Base-by-base conservation (phyloP, 495 filamentous ascomycete genomes). In the Niebla homalea region DNA sequence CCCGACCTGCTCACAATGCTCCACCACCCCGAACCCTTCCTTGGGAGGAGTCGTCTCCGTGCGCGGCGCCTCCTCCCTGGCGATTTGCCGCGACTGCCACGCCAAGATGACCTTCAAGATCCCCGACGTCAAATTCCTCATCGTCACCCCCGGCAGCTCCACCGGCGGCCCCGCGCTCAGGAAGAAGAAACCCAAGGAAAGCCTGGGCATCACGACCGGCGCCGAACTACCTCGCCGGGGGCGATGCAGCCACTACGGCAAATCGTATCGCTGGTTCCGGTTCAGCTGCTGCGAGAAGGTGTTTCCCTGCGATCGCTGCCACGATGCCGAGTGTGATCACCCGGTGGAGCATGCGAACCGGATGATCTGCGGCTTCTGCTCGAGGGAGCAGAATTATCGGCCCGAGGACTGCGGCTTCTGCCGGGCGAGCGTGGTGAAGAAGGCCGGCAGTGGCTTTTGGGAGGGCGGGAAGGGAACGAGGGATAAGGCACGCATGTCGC, bases 401-500 rank as follows among this genome's bases (percentile, higher is more conserved):
- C 81, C 83, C 0, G 86, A 93, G 58, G 82, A 83, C 44, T 95
- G 89, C 57, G 74, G 69, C 0, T 77, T 88, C 44, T 95, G 89
- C 61, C 83, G 78, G 53, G 67, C 80, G n/a, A 72, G 68, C 19
- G 73, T 94, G 1, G 70, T 87, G n/a, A 80, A 85, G 5, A 79
- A 77, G 55, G 70, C 67, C 21, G 83, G 84, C 0, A 78, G 70
- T 50, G 88, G 87, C 7, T 95, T 86, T 62, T 94, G 89, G 89
- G 89, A 95, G 67, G 89, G 88, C 15, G 89, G 89, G 2, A 89
- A 86, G 62, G 87, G 87, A 10, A 90, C 83, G n/a, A 66, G 85
- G 46, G 81, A 85, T 62, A 77, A 71, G 61, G 63, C 61, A 18
- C 61, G 73, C 51, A 87, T 89, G 85, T 83, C 81, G 52, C 70